Percentiles rank a stretch among this genome's conserved stretches.
These are phyloP conservation scores for Trametes meyenii DNA, from an alignment of 768 basidiomycete genomes.

Conservation along the genomic window DNA sequence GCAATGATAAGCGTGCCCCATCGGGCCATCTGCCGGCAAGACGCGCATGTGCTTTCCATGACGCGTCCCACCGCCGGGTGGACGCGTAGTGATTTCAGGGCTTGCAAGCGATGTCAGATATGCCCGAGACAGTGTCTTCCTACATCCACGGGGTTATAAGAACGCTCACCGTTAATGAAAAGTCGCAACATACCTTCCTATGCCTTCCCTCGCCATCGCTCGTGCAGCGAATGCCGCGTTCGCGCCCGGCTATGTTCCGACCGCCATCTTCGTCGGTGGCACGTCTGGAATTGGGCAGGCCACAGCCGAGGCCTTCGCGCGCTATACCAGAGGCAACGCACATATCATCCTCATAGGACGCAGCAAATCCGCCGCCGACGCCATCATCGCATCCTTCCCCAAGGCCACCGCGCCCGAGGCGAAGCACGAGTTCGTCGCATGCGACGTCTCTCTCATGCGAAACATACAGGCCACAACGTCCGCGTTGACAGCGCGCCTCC, in stretches of 20 bases:
- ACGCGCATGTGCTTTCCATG: too few relatives aligned
- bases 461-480: slow-evolving; percentile 44
- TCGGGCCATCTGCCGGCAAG: too few relatives aligned
- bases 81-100: too few relatives aligned
- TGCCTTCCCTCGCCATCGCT: slow-evolving; percentile 23
- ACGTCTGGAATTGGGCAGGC: slow-evolving; percentile 44
- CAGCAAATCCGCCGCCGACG: slow-evolving; percentile 50
- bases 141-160: too few relatives aligned
- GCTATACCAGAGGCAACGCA: slow-evolving; percentile 48
- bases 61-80: too few relatives aligned
- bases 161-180: too few relatives aligned
- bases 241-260: slow-evolving; percentile 27
- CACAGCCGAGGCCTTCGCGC: slow-evolving; percentile 48
- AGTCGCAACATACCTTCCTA: neutral
- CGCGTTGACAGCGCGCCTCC: slow-evolving; percentile 36
- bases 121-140: too few relatives aligned
- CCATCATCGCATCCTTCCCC: slow-evolving; percentile 48
- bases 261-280: slow-evolving; percentile 39
- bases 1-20: too few relatives aligned
- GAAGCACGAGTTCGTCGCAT: slow-evolving; percentile 50
- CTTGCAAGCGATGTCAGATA: too few relatives aligned
- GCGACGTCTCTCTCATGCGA: slow-evolving; percentile 55
- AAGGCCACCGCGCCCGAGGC: slow-evolving; percentile 30
- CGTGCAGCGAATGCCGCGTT: slow-evolving; percentile 26
- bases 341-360: slow-evolving; percentile 57